Base-by-base conservation (phyloP, 345 rosid species). In the Excoecaria cochinchinensis region DNA sequence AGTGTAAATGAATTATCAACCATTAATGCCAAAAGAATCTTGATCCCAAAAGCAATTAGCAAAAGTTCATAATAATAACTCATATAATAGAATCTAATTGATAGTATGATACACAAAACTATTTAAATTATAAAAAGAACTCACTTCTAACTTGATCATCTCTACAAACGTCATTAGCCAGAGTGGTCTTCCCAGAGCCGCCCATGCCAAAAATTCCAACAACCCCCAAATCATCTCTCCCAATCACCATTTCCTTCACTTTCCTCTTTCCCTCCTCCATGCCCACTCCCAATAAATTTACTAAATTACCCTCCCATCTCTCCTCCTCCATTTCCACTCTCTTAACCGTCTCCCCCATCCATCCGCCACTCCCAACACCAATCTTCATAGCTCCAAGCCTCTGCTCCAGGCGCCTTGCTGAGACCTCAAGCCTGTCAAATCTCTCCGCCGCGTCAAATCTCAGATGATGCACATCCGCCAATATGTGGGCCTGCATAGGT, bases 101-200 rank as follows among this genome's bases (percentile, higher is more conserved):
- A 59, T 5, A 24, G 25, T 15, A 6, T 12, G 6, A 10, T 58
- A 69, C 16, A 50, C 36, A 8, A 60, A 44, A 44, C 8, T 58
- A 12, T 1, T 44, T 48, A 8, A 50, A 50, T 73, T 48, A 64
- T 16, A 55, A 40, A 0, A 66, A 17, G 52, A 19, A 69, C 91
- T 85, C 85, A 95, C 99, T 69, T 81, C 70, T 80, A 44, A 95
- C 88, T 83, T 86, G 81, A 72, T 76, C 76, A 67, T 95, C 99
- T 74, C 77, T 85, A 66, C 86, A 79, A 75, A 89, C 62, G 77
- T 95, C 94, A 74, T 65, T 75, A 38, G 94, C 99, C 80, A 95
- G 80, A 71, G 99, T 92, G 6, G 99, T 92, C 69, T 95, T 95
- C 0, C 99, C 99, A 0, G 91, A 92, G 22, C 97, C 99, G 0